Conservation (phyloP, 495 filamentous ascomycete species). For the Jackrogersella minutella region DNA sequence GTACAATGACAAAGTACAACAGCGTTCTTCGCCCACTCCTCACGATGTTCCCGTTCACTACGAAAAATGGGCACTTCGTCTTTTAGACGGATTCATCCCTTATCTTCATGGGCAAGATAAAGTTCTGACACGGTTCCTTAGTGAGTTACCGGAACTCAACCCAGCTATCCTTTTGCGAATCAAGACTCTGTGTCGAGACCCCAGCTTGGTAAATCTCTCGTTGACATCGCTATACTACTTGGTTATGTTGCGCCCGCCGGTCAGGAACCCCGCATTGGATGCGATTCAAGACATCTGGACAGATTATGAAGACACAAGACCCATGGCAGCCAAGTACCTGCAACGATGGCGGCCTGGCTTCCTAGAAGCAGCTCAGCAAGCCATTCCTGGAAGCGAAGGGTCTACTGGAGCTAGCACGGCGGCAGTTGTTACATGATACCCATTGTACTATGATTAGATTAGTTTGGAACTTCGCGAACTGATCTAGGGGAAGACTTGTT, state of each 20-base stretch:
- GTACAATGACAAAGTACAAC: conserved; percentile 84
- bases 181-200: conserved; percentile 84
- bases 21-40: conserved; percentile 40
- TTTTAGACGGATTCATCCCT: conserved; percentile 86
- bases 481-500: background rate
- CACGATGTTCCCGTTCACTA: conserved; percentile 69
- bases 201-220: conserved; percentile 67
- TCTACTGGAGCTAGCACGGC: conserved; percentile 14
- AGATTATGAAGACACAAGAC: conserved; percentile 68
- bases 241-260: conserved; percentile 85
- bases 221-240: conserved; percentile 69
- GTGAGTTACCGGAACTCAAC: conserved; percentile 86
- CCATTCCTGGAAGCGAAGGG: conserved; percentile 10
- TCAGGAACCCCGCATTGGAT: conserved; percentile 80
- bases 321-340: conserved; percentile 62
- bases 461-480: background rate
- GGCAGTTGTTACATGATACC: conserved; percentile 33
- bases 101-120: conserved; percentile 90
- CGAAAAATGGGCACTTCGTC: conserved; percentile 76
- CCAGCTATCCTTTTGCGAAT: conserved; percentile 73
- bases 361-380: conserved; percentile 49
- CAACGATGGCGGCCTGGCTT: conserved; percentile 62
- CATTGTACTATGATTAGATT: conserved; percentile 13
- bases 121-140: conserved; percentile 85
- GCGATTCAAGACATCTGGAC: conserved; percentile 85